These are phyloP conservation scores for Cladophialophora exuberans DNA, from an alignment of 2,329 filamentous ascomycete species.

Conservation along the genomic window DNA sequence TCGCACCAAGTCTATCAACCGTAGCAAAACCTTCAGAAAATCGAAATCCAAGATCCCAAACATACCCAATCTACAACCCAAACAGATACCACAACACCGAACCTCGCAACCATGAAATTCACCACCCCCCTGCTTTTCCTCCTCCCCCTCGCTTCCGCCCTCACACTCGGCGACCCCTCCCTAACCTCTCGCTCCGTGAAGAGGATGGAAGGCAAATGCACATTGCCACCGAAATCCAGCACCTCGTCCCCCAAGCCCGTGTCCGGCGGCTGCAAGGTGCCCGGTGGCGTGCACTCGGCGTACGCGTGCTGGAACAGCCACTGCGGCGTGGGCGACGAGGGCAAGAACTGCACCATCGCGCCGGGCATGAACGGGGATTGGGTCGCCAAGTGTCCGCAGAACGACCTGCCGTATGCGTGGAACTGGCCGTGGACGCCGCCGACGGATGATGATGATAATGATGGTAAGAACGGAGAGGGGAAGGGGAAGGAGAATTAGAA, in stretches of 20 bases:
- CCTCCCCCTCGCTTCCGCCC: background rate
- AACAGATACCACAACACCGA: too few relatives aligned
- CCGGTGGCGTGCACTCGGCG: background rate
- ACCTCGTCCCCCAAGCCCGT: too few relatives aligned
- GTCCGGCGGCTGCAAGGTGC: constrained; percentile 1
- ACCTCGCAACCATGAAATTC: too few relatives aligned
- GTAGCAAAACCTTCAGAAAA: too few relatives aligned
- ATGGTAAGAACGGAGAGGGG: too few relatives aligned
- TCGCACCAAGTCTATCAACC: too few relatives aligned
- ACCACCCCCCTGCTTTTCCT: too few relatives aligned
- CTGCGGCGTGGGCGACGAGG: background rate
- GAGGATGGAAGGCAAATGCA: constrained; percentile 8
- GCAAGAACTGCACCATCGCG: constrained; percentile 3
- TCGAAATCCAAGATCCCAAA: too few relatives aligned
- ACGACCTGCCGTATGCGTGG: constrained; percentile 4
- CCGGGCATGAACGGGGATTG: constrained; percentile 2
- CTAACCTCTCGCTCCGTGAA: background rate
- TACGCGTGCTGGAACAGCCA: constrained; percentile 2
- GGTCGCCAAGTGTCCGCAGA: constrained; percentile 7
- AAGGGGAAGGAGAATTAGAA: background rate
- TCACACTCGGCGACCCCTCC: background rate
- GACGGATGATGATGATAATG: background rate
- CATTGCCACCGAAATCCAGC: background rate
- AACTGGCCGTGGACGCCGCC: constrained; percentile 5
- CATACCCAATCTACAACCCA: too few relatives aligned